Base-by-base conservation (phyloP, 2,329 filamentous ascomycete genomes). In the Chrysoporthe deuterocubensis region DNA sequence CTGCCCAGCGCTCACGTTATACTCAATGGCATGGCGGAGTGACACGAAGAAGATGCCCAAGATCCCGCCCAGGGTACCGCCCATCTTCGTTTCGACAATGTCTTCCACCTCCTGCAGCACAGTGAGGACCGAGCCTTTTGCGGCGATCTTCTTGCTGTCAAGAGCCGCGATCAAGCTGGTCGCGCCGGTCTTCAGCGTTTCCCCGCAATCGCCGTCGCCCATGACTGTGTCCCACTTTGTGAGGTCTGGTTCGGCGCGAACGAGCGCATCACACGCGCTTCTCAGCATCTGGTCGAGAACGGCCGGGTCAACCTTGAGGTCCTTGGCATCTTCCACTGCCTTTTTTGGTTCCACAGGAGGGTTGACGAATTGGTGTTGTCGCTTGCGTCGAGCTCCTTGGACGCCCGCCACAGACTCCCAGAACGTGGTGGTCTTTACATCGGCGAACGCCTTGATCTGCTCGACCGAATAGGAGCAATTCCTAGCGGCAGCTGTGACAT, bases 401-500 rank as follows among this genome's bases (percentile, higher is more conserved):
- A 79, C 77, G 0, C 84, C 84, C 0, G 83, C 79, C 74, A 85
- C 79, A 2, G 83, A 82, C 73, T 87, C 84, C 84, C 84, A 86
- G 71, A 76, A 77, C 0, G 84, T 87, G 74, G 88, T 86, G 0
- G 89, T 90, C 59, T 83, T 86, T 40, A 82, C 82, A 74, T 92
- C 90, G n/a, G 91, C 82, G 70, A 92, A 86, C 21, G 81, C 79
- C 70, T 90, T 83, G 79, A 92, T 85, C 11, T 89, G 83, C 1
- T 79, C 81, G 46, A 75, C 76, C 0, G 82, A 81, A 75, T 85
- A 86, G 1, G 77, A 71, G 73, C 80, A 83, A 68, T 79, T 79
- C 61, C 74, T 73, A 0, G 84, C 81, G 0, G 83, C 81, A 0
- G 80, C 81, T 0, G 83, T 83, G 50, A 89, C 75, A 75, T 89